phyloP scores from a whole-genome alignment of 805 yeast species.

The Dipodascus geniculatus region DNA sequence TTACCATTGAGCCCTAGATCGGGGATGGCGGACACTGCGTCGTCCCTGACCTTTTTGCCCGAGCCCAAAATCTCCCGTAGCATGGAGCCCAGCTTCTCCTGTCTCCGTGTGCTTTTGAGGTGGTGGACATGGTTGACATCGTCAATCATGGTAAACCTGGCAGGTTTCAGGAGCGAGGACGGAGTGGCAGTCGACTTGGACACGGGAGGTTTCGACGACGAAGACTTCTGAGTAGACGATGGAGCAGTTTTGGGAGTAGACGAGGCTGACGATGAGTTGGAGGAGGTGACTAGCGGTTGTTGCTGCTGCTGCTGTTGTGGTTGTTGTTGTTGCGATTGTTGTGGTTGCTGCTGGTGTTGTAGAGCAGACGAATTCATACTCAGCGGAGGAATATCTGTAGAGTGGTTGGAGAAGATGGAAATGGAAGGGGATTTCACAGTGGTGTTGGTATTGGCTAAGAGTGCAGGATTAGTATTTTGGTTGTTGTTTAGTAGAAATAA shows the following conservation, averaged over 20 bases:
- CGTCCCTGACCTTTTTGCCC: constrained; percentile 29
- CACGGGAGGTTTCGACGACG: background rate
- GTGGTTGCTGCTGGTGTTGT: background rate
- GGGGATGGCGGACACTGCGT: constrained; percentile 19
- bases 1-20: constrained; percentile 1
- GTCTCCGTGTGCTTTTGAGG: constrained; percentile 46
- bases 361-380: background rate
- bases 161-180: background rate
- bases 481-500: background rate
- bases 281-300: background rate
- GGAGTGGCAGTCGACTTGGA: background rate
- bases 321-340: background rate
- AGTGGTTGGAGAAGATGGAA: background rate
- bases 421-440: background rate
- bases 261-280: constrained; percentile 4
- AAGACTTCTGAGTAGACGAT: background rate
- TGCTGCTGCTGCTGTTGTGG: background rate
- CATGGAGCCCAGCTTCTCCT: constrained; percentile 41
- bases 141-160: background rate
- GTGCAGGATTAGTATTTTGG: background rate
- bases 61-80: constrained; percentile 45
- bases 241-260: background rate
- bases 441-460: background rate
- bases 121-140: constrained; percentile 54
- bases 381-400: background rate